These are phyloP conservation scores for Naematelia encephala DNA, from an alignment of 768 basidiomycete genomes.

Conservation along the genomic window DNA sequence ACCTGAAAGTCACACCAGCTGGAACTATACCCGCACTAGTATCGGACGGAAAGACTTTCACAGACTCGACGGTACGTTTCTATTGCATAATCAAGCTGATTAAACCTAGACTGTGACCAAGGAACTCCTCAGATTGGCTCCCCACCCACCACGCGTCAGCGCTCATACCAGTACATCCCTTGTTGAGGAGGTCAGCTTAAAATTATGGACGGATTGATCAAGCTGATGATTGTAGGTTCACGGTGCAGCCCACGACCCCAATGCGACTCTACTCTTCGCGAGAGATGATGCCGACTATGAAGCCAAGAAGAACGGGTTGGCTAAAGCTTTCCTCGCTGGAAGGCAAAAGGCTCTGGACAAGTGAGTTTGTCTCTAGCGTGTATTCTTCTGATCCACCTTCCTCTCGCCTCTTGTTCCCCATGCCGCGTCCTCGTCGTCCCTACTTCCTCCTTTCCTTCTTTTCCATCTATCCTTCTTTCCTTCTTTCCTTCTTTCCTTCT, in stretches of 20 bases:
- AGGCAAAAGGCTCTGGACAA: constrained; percentile 42
- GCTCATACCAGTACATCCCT: constrained; percentile 39
- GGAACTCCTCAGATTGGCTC: constrained; percentile 31
- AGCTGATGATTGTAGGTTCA: constrained; percentile 23
- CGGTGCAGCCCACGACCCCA: constrained; percentile 39
- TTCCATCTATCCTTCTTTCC: not conserved
- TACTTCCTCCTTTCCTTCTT: not conserved
- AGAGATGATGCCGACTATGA: constrained; percentile 32
- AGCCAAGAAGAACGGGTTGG: constrained; percentile 31
- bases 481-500: no score
- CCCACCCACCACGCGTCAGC: constrained; percentile 36
- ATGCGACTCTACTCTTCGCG: constrained; percentile 33
- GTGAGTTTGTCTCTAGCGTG: constrained; percentile 13
- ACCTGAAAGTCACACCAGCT: constrained; percentile 38
- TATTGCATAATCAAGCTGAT: not conserved
- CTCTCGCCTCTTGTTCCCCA: not conserved
- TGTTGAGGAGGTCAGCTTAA: constrained; percentile 43
- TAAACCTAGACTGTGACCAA: constrained; percentile 22
- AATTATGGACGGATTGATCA: not conserved
- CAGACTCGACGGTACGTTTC: constrained; percentile 36
- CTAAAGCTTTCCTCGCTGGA: constrained; percentile 36
- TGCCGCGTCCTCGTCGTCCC: not conserved
- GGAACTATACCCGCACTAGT: constrained; percentile 43
- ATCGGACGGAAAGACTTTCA: constrained; percentile 33
- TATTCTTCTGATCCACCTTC: not conserved